Evolutionary conservation across 805 yeast genomes (phyloP), one percentile per base, ranked within the genome.

Genomic region (Ogataea philodendri): DNA sequence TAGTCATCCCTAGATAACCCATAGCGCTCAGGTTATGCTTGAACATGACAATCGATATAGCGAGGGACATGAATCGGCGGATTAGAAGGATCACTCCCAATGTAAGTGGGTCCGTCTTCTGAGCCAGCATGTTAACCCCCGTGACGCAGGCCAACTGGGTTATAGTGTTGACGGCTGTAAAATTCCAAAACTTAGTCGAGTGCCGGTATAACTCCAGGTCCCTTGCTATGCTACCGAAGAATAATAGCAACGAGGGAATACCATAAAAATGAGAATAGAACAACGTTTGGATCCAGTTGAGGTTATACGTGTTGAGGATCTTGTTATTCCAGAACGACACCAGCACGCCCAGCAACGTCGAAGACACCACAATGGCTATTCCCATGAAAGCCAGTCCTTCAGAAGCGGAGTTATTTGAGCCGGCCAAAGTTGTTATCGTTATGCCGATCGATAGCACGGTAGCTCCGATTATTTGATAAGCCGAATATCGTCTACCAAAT

Each of bases 121-220:
- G 74, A 0, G 80, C 76, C 15, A 84, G 60, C 49, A 65, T 65
- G 50, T 78, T 81, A 9, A 83, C 90, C 4, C 90, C 88, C 9
- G 73, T 59, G 2, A 80, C 75, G 51, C 94, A 84, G 3, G 76
- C 33, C 45, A 71, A 66, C 55, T 80, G 86, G 0, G 84, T 74
- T 1, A 66, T 10, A 11, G 68, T 67, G 48, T 78, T 80, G 9
- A 65, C 44, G 3, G 59, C 9, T 13, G 77, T 48, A 45, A 59
- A 57, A 6, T 5, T 8, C 45, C 45, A 42, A 21, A 46, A 44
- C 8, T 26, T 22, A 2, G 22, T 21, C 1, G 25, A 5, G 5
- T 17, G 9, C 6, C 13, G 14, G 19, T 31, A 39, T 9, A 22
- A n/a, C 4, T 26, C 7, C 22, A 39, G 44, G 15, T 56, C 63